Conservation (phyloP, 1,139 yeast species). For the Spathaspora jeffriesii region DNA sequence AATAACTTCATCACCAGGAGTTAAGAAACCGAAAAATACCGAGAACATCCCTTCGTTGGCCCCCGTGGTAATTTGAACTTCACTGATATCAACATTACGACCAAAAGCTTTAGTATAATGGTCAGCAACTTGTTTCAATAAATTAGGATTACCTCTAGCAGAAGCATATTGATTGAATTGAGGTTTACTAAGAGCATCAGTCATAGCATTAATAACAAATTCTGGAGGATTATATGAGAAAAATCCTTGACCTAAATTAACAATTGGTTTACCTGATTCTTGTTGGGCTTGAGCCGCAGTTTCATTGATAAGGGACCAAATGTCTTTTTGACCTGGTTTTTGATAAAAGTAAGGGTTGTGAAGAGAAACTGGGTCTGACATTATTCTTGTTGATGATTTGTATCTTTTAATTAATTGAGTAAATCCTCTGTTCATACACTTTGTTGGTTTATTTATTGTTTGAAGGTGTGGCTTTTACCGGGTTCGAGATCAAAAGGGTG, state of each 20-base stretch:
- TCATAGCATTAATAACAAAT: conserved; percentile 85
- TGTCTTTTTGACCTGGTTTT: conserved; percentile 71
- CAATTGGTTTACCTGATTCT: conserved; percentile 68
- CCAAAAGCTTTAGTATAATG: conserved; percentile 71
- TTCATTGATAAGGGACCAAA: conserved; percentile 93
- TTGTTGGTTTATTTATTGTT: not conserved
- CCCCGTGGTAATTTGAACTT: conserved; percentile 87
- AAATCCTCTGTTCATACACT: not conserved
- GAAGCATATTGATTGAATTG: conserved; percentile 90
- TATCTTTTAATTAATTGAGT: not conserved
- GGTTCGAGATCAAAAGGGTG: not conserved
- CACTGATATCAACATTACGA: conserved; percentile 58
- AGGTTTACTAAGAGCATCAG: conserved; percentile 68
- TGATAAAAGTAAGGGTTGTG: conserved; percentile 63
- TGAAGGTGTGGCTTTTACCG: not conserved
- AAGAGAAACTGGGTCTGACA: conserved; percentile 20
- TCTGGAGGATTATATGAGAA: conserved; percentile 94
- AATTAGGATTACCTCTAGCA: conserved; percentile 81
- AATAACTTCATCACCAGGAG: conserved; percentile 91
- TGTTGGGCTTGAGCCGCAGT: conserved; percentile 79
- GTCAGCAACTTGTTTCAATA: conserved; percentile 66
- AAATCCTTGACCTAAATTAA: conserved; percentile 95
- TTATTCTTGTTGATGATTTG: conserved; percentile 2
- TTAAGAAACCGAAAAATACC: conserved; percentile 79
- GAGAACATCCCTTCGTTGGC: conserved; percentile 96